Percentiles rank a stretch among this genome's conserved stretches.
Evolutionary conservation across 129 eudicot genomes (phyloP).

Genomic region (Escallonia herrerae): DNA sequence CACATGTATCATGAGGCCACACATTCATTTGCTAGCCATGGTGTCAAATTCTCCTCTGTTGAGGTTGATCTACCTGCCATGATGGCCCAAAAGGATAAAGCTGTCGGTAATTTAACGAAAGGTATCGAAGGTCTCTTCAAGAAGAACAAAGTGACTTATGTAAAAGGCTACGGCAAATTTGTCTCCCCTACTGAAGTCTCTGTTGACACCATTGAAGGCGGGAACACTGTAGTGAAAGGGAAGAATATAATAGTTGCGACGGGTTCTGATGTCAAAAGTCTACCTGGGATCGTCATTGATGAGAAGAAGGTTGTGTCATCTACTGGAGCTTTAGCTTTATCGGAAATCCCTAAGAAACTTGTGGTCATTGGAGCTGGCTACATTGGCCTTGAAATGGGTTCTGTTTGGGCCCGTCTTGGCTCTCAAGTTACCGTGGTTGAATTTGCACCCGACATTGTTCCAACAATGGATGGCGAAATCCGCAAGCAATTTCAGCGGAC

Average conservation of each 20-base stretch:
- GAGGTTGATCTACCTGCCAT: conserved; percentile 76
- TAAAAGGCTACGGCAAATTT: conserved; percentile 77
- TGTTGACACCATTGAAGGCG: conserved; percentile 71
- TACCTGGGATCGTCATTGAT: conserved; percentile 73
- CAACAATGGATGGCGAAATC: conserved; percentile 83
- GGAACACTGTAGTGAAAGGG: conserved; percentile 62
- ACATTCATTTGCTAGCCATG: conserved; percentile 62
- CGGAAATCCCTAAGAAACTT: conserved; percentile 70
- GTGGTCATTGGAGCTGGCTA: conserved; percentile 91
- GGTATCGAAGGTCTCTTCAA: conserved; percentile 80
- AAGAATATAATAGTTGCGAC: conserved; percentile 76
- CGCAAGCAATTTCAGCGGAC: conserved; percentile 81
- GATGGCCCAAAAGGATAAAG: conserved; percentile 93
- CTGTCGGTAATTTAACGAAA: conserved; percentile 54
- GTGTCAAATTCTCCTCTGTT: conserved; percentile 59
- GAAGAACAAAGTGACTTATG: conserved; percentile 76
- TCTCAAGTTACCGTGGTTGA: conserved; percentile 87
- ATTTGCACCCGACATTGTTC: conserved; percentile 82
- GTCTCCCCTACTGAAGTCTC: conserved; percentile 77
- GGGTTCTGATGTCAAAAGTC: conserved; percentile 80
- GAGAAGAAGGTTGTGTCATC: conserved; percentile 79
- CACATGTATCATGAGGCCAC: conserved; percentile 86
- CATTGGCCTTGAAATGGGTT: conserved; percentile 90
- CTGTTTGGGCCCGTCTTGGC: conserved; percentile 92
- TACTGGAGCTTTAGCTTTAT: conserved; percentile 71